A percentile compares a stretch with the other conserved stretches of the same genome.
These are phyloP conservation scores for Friedmanniomyces simplex DNA, from an alignment of 495 filamentous ascomycete genomes.

Conservation along the genomic window DNA sequence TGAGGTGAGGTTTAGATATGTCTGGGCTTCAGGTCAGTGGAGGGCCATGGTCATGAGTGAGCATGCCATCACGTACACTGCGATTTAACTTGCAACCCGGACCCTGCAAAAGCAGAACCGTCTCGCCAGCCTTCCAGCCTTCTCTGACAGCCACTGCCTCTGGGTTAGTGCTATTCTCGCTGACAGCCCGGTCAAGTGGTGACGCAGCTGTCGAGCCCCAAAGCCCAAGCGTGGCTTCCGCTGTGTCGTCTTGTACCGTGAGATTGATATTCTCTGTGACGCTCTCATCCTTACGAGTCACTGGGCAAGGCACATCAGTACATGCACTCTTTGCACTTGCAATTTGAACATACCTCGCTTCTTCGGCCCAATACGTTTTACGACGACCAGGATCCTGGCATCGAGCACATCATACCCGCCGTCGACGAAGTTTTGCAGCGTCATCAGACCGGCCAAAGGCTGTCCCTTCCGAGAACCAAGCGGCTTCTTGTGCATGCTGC, in stretches of 20 bases:
- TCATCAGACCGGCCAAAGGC: slow-evolving; percentile 42
- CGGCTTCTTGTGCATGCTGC: slow-evolving; percentile 37
- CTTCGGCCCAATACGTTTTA: slow-evolving; percentile 44
- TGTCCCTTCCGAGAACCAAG: slow-evolving; percentile 32
- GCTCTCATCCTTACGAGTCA: slow-evolving; percentile 39
- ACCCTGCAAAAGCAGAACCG: slow-evolving; percentile 34
- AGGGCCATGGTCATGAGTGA: not conserved
- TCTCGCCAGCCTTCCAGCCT: slow-evolving; percentile 18
- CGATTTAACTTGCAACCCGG: slow-evolving; percentile 36
- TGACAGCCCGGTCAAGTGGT: slow-evolving; percentile 13
- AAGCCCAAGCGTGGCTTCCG: slow-evolving; percentile 41
- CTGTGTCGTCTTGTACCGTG: slow-evolving; percentile 51
- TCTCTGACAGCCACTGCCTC: slow-evolving; percentile 7
- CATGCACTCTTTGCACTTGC: not conserved
- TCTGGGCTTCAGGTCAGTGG: slow-evolving; percentile 7
- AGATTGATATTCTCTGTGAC: slow-evolving; percentile 41
- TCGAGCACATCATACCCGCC: slow-evolving; percentile 41
- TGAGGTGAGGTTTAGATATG: slow-evolving; percentile 36
- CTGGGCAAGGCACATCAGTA: slow-evolving; percentile 6
- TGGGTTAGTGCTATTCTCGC: slow-evolving; percentile 37
- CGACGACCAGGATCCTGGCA: slow-evolving; percentile 44
- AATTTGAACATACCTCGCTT: slow-evolving; percentile 29
- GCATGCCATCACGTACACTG: slow-evolving; percentile 1
- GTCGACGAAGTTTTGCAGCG: slow-evolving; percentile 42
- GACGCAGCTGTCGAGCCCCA: slow-evolving; percentile 43